Conservation (phyloP, 2,329 filamentous ascomycete species). For the Fusarium veterinarium region DNA sequence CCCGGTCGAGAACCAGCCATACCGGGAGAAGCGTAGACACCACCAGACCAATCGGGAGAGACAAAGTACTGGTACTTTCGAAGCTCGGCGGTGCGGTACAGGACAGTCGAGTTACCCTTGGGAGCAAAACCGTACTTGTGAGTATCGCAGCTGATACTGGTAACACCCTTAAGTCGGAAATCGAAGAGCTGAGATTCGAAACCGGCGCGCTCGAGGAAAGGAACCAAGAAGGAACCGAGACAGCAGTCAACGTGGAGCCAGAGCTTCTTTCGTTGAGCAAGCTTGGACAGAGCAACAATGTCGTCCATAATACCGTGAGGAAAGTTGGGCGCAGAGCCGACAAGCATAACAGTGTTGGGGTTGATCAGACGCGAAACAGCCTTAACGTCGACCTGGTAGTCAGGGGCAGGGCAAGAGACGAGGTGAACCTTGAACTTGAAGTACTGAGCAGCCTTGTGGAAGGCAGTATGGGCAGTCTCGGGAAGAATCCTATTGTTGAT, state of each 20-base stretch:
- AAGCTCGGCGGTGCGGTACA: constrained; percentile 85
- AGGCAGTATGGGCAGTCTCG: constrained; percentile 93
- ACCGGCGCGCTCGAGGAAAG: constrained; percentile 91
- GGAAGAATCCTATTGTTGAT: constrained; percentile 80
- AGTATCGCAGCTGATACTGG: constrained; percentile 94
- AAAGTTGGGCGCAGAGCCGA: constrained; percentile 96
- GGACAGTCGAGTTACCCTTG: constrained; percentile 93
- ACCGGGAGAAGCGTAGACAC: constrained; percentile 93
- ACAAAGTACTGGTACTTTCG: constrained; percentile 97
- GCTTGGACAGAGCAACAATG: constrained; percentile 83
- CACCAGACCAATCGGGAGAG: constrained; percentile 92
- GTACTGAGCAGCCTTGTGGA: constrained; percentile 94
- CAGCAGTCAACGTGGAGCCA: constrained; percentile 98
- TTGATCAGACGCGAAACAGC: constrained; percentile 89
- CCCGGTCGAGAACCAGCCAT: constrained; percentile 93
- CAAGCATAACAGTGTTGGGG: constrained; percentile 91
- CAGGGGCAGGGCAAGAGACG: constrained; percentile 85
- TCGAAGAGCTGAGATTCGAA: constrained; percentile 92
- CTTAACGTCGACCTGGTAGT: constrained; percentile 84
- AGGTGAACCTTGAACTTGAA: constrained; percentile 96
- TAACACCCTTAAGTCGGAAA: constrained; percentile 93
- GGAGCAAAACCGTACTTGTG: constrained; percentile 99
- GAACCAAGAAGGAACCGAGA: constrained; percentile 92
- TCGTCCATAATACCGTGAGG: constrained; percentile 98
- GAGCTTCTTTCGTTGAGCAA: constrained; percentile 82